Conservation (phyloP, 2,329 filamentous ascomycete species). For the Neophaeococcomyces mojaviensis region DNA sequence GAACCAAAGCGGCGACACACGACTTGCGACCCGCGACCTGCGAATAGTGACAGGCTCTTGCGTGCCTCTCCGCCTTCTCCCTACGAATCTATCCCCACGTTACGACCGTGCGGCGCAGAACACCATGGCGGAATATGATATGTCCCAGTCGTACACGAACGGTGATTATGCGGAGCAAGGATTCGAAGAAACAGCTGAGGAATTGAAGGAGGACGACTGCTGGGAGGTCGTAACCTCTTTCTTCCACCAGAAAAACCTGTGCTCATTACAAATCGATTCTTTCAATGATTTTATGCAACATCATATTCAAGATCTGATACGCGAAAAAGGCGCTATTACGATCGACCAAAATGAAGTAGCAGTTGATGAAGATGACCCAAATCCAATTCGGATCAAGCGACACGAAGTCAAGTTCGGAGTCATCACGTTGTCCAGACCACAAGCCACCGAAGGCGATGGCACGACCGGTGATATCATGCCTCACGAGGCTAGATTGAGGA, state of each 20-base stretch:
- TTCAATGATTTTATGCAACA: constrained; percentile 95
- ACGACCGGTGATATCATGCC: constrained; percentile 78
- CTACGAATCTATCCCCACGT: background rate
- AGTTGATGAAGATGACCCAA: constrained; percentile 60
- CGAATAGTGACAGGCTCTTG: background rate
- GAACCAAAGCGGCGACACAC: constrained; percentile 12
- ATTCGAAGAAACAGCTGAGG: constrained; percentile 56
- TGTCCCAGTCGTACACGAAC: constrained; percentile 26
- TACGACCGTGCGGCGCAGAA: background rate
- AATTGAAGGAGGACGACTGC: constrained; percentile 93
- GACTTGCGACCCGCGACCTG: background rate
- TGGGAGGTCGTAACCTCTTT: constrained; percentile 97
- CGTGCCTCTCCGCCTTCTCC: background rate
- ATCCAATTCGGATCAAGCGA: constrained; percentile 75
- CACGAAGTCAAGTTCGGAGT: constrained; percentile 94
- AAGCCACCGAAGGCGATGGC: constrained; percentile 88
- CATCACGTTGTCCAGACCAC: constrained; percentile 79
- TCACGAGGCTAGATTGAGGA: constrained; percentile 91
- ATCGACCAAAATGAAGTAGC: constrained; percentile 79
- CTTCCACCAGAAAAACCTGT: constrained; percentile 91
- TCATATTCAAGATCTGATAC: constrained; percentile 89
- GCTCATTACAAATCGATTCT: constrained; percentile 95
- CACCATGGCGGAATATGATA: constrained; percentile 50
- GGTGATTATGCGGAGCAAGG: constrained; percentile 58
- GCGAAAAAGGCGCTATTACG: constrained; percentile 85